Conservation (phyloP, 257 asterid species). For the Verbascum thapsus region DNA sequence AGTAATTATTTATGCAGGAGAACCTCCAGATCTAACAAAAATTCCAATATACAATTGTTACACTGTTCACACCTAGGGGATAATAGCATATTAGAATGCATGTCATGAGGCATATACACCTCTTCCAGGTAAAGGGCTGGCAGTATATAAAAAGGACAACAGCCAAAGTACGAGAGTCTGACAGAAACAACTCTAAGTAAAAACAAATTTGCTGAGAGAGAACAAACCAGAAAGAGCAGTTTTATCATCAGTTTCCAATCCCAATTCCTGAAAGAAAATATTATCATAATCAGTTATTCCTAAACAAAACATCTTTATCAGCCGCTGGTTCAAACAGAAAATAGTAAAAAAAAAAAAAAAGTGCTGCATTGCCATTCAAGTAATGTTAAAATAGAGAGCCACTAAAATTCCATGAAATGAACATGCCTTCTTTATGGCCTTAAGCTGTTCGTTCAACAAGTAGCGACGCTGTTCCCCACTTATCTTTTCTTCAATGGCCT, state of each 20-base stretch:
- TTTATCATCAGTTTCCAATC: constrained; percentile 97
- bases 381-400: constrained; percentile 15
- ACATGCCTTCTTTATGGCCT: constrained; percentile 93
- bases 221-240: constrained; percentile 88
- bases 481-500: constrained; percentile 97
- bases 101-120: background rate
- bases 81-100: constrained; percentile 2
- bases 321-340: constrained; percentile 29
- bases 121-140: constrained; percentile 1
- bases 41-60: constrained; percentile 3
- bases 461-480: constrained; percentile 98
- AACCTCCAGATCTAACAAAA: constrained; percentile 10
- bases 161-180: constrained; percentile 14
- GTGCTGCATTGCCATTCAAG: constrained; percentile 16
- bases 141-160: constrained; percentile 8
- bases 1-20: constrained; percentile 5
- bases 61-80: constrained; percentile 4
- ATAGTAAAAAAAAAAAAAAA: constrained; percentile 2
- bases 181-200: background rate
- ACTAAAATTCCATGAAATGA: constrained; percentile 15
- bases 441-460: constrained; percentile 89
- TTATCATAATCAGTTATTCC: constrained; percentile 27
- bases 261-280: constrained; percentile 74
- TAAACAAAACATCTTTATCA: constrained; percentile 19
- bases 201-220: constrained; percentile 24